Conservation (phyloP, 2,329 filamentous ascomycete genomes). For the Colletotrichum chlorophyti region DNA sequence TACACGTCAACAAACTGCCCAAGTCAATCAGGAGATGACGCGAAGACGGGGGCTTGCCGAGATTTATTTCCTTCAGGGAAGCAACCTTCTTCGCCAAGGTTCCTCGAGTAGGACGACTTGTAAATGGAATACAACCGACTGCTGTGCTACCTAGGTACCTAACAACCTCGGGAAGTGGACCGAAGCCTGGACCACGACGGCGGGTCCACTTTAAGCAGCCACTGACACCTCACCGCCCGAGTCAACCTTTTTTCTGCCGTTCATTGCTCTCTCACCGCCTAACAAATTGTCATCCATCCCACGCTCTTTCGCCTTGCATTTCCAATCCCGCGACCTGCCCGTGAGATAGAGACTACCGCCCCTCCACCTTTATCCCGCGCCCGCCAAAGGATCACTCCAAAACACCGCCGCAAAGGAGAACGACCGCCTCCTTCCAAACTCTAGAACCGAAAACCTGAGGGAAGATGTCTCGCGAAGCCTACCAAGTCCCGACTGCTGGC, state of each 20-base stretch:
- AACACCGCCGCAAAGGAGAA: not conserved
- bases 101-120: too few relatives aligned
- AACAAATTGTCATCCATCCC: conserved; percentile 26
- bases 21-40: not conserved
- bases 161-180: conserved; percentile 27
- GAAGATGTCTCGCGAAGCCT: conserved; percentile 76
- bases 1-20: not conserved
- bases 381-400: not conserved
- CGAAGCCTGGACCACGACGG: too few relatives aligned
- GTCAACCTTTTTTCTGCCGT: conserved; percentile 17
- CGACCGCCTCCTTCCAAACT: not conserved
- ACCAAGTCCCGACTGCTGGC: conserved; percentile 71
- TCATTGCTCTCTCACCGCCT: conserved; percentile 16
- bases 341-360: conserved; percentile 4
- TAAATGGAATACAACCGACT: too few relatives aligned
- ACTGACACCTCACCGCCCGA: conserved; percentile 3
- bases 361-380: not conserved
- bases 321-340: conserved; percentile 5
- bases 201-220: too few relatives aligned
- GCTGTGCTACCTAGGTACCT: too few relatives aligned
- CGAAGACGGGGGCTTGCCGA: conserved; percentile 1
- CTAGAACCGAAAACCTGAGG: not conserved
- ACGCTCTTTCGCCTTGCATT: conserved; percentile 2
- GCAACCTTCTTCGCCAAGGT: too few relatives aligned
- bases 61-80: conserved; percentile 9